Evolutionary conservation across 1,139 yeast genomes (phyloP).

Genomic region (Hanseniaspora gamundiae): DNA sequence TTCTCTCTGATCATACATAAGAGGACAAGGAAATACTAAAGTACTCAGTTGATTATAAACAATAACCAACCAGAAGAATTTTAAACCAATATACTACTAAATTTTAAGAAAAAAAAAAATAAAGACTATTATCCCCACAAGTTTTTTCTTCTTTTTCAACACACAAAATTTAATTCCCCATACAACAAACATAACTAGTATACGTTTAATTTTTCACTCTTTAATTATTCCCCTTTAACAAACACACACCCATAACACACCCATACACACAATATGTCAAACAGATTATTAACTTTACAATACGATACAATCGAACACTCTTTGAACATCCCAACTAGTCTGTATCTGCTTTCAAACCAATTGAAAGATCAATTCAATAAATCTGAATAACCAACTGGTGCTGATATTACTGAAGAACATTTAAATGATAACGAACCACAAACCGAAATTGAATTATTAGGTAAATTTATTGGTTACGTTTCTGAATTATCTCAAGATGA

Average conservation of each 20-base stretch:
- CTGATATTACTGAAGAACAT: constrained; percentile 62
- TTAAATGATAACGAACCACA: constrained; percentile 86
- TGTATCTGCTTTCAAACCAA: constrained; percentile 73
- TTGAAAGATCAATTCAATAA: constrained; percentile 76
- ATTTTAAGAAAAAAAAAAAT: too few species aligned
- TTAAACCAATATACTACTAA: too few species aligned
- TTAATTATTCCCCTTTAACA: background rate
- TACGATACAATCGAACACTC: constrained; percentile 88
- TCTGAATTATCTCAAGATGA: constrained; percentile 38
- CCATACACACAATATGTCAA: constrained; percentile 22
- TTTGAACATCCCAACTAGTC: constrained; percentile 70
- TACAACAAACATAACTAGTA: too few species aligned
- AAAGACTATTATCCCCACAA: background rate
- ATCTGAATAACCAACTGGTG: constrained; percentile 40
- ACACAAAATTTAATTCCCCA: too few species aligned
- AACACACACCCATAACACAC: constrained; percentile 1
- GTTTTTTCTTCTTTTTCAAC: background rate
- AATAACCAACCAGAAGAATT: too few species aligned
- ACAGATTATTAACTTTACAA: constrained; percentile 68
- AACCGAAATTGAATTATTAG: constrained; percentile 75
- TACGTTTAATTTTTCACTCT: too few species aligned
- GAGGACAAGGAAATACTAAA: too few species aligned
- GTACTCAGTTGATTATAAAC: too few species aligned
- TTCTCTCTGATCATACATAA: too few species aligned
- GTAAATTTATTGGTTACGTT: constrained; percentile 72